Evolutionary conservation across 345 rosid species (phyloP).

Genomic region (Cochlearia excelsa): DNA sequence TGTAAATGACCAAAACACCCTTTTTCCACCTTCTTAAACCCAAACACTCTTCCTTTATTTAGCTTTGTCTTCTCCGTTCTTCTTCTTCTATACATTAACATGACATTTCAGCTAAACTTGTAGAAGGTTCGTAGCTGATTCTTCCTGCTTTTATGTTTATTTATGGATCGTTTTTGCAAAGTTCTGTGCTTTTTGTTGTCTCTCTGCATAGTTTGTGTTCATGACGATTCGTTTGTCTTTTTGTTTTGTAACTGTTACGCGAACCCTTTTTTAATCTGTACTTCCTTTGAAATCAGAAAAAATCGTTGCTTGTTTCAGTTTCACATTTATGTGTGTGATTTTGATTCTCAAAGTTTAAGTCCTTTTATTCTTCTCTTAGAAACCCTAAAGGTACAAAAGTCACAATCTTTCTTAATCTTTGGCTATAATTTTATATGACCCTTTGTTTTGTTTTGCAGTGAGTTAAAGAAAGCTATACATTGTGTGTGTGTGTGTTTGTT

Average conservation of each 20-base stretch:
- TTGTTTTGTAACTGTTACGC: too few relatives aligned
- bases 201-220: neutral
- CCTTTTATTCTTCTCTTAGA: too few relatives aligned
- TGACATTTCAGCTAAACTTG: neutral
- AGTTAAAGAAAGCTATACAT: too few relatives aligned
- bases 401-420: too few relatives aligned
- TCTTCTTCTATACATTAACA: constrained; percentile 3
- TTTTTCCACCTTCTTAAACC: constrained; percentile 18
- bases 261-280: too few relatives aligned
- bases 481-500: neutral
- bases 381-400: too few relatives aligned
- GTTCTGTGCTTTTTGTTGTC: neutral
- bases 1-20: constrained; percentile 25
- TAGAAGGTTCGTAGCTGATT: constrained; percentile 23
- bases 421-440: too few relatives aligned
- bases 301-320: too few relatives aligned
- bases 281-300: too few relatives aligned
- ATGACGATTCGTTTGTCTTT: constrained; percentile 16
- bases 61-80: neutral
- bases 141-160: neutral
- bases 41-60: neutral
- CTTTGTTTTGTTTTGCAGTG: too few relatives aligned
- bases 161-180: neutral
- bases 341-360: too few relatives aligned
- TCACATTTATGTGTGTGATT: too few relatives aligned